Conservation (phyloP, 306 rosid species). For the Neltuma alba region DNA sequence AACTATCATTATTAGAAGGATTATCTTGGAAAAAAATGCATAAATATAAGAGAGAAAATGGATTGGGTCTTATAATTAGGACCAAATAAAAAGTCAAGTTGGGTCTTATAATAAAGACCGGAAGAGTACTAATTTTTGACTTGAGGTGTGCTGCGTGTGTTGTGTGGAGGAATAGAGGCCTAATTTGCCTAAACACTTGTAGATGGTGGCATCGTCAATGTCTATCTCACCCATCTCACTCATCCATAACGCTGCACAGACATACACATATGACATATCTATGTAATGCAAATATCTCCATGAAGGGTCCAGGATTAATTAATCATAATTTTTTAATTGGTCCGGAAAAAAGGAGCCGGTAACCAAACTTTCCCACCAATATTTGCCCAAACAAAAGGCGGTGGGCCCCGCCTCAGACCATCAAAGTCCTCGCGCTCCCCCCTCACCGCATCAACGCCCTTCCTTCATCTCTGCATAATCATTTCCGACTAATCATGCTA, state of each 20-base stretch:
- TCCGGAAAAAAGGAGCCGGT: conserved; percentile 77
- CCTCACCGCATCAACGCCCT: conserved; percentile 53
- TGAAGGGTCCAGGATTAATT: conserved; percentile 32
- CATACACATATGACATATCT: no score
- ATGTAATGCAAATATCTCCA: conserved; percentile 26
- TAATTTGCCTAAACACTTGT: background rate
- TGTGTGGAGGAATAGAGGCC: background rate
- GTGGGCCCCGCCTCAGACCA: conserved; percentile 50
- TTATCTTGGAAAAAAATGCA: no score
- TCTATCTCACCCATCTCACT: conserved; percentile 6
- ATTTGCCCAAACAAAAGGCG: conserved; percentile 49
- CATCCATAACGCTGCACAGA: background rate
- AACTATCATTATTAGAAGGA: no score
- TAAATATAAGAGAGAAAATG: no score
- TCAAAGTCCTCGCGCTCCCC: conserved; percentile 50
- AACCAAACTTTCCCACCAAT: conserved; percentile 88
- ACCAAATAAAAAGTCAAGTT: no score
- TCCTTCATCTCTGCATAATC: background rate
- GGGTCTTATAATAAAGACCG: no score
- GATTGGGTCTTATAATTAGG: no score
- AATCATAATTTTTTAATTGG: conserved; percentile 42
- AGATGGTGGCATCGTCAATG: conserved; percentile 16
- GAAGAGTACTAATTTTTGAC: conserved; percentile 55
- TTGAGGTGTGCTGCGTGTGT: conserved; percentile 50
- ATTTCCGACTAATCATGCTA: background rate